A percentile compares a stretch with the other conserved stretches of the same genome.
These are phyloP conservation scores for Fereydounia khargensis DNA, from an alignment of 1,284 basidiomycete genomes.

Conservation along the genomic window DNA sequence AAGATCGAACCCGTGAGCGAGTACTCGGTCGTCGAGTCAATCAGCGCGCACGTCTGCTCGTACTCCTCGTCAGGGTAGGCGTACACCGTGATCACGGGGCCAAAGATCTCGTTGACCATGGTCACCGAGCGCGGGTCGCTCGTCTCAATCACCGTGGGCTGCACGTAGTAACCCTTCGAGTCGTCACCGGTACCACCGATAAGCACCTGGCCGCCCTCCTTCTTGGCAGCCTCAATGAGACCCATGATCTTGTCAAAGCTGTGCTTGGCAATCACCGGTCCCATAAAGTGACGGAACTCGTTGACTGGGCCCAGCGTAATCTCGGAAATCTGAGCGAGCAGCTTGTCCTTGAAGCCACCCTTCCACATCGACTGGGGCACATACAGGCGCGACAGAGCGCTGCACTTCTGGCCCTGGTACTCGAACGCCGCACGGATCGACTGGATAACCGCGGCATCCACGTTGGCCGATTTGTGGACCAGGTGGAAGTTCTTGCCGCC, in stretches of 20 bases:
- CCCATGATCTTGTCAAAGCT: slow-evolving; percentile 84
- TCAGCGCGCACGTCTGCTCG: slow-evolving; percentile 79
- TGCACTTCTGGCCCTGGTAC: slow-evolving; percentile 98
- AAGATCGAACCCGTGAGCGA: slow-evolving; percentile 64
- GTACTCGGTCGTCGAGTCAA: slow-evolving; percentile 84
- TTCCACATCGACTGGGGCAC: slow-evolving; percentile 85
- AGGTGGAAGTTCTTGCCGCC: slow-evolving; percentile 99
- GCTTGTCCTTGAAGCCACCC: slow-evolving; percentile 77
- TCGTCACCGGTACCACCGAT: slow-evolving; percentile 80
- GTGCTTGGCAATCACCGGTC: slow-evolving; percentile 84
- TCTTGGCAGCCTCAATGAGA: slow-evolving; percentile 85
- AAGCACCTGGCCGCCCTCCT: slow-evolving; percentile 81
- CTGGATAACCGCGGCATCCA: slow-evolving; percentile 84
- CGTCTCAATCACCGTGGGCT: slow-evolving; percentile 91
- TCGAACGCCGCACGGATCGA: slow-evolving; percentile 88
- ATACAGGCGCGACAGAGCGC: slow-evolving; percentile 86
- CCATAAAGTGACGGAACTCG: slow-evolving; percentile 85
- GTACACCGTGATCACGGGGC: slow-evolving; percentile 85
- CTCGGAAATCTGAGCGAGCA: slow-evolving; percentile 73
- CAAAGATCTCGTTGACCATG: slow-evolving; percentile 94
- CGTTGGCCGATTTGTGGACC: slow-evolving; percentile 81
- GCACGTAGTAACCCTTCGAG: slow-evolving; percentile 87
- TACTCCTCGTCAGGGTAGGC: slow-evolving; percentile 62
- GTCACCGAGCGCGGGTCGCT: slow-evolving; percentile 87
- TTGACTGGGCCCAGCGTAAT: slow-evolving; percentile 79